phyloP scores from a whole-genome alignment of 2,329 filamentous ascomycete species.

The Diatrype stigma region DNA sequence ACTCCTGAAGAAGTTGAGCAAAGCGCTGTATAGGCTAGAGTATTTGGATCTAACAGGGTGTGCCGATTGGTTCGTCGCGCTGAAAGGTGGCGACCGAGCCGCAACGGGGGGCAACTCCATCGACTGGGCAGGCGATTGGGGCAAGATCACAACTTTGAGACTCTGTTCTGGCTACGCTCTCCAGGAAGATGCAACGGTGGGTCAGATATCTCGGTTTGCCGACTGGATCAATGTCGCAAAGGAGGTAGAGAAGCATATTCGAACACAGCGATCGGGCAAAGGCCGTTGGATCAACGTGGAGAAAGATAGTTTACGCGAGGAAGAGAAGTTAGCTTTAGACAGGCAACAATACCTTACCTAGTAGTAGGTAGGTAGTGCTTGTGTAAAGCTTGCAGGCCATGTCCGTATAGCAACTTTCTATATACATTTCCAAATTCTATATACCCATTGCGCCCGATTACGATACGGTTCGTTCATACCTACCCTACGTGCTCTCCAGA shows the following conservation, averaged over 20 bases:
- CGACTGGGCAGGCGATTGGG: conserved; percentile 53
- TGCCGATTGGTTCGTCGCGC: conserved; percentile 47
- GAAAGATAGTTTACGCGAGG: conserved; percentile 29
- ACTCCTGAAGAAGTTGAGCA: conserved; percentile 51
- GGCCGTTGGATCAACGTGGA: conserved; percentile 48
- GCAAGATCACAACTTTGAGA: conserved; percentile 44
- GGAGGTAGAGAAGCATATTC: conserved; percentile 45
- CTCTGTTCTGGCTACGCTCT: conserved; percentile 42
- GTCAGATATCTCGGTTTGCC: conserved; percentile 29
- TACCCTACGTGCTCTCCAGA: too few relatives aligned
- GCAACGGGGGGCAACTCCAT: conserved; percentile 38
- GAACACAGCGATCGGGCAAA: conserved; percentile 40
- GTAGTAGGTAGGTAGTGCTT: not conserved
- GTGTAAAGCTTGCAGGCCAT: not conserved
- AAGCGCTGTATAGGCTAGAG: conserved; percentile 52
- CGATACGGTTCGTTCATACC: too few relatives aligned
- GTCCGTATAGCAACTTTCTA: too few relatives aligned
- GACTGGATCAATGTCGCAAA: conserved; percentile 35
- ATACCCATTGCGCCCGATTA: too few relatives aligned
- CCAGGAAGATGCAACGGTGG: conserved; percentile 27
- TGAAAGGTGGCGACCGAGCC: conserved; percentile 35
- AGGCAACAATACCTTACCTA: conserved; percentile 2
- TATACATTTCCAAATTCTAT: too few relatives aligned
- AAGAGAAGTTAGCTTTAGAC: conserved; percentile 9
- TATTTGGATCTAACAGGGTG: conserved; percentile 61